Percentiles rank a stretch among this genome's conserved stretches.
Conservation (phyloP, 768 basidiomycete species). For the Russula vinacea region DNA sequence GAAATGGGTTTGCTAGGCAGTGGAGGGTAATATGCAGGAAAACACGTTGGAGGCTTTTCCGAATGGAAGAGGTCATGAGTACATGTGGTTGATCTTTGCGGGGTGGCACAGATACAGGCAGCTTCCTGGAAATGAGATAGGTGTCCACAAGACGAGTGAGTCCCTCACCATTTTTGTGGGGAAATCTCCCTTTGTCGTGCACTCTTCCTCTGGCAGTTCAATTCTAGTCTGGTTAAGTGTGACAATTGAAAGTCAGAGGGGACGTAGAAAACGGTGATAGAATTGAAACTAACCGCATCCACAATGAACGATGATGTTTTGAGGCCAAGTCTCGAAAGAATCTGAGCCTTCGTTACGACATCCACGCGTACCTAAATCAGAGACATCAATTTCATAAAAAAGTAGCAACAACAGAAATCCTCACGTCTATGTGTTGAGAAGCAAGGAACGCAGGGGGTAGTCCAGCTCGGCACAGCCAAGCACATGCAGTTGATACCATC, state of each 20-base stretch:
- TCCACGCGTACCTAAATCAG: constrained; percentile 14
- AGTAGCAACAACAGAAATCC: not conserved
- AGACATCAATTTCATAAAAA: no score
- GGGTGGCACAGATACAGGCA: no score
- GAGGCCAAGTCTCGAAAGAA: constrained; percentile 1
- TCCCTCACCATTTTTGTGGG: not conserved
- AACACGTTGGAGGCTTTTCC: not conserved
- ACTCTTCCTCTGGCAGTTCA: not conserved
- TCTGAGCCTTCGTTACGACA: not conserved
- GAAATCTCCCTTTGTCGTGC: not conserved
- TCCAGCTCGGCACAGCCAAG: not conserved
- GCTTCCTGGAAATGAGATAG: constrained; percentile 7
- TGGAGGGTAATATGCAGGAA: constrained; percentile 15
- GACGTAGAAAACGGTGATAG: not conserved
- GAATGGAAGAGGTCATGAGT: not conserved
- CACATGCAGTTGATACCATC: not conserved
- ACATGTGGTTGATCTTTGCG: no score
- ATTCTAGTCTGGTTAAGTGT: not conserved
- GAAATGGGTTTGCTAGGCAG: not conserved
- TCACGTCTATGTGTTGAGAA: not conserved
- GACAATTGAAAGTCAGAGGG: not conserved
- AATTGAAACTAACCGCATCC: not conserved
- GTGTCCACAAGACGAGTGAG: not conserved
- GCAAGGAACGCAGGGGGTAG: not conserved
- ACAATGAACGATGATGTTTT: no score